phyloP scores from a whole-genome alignment of 2,329 filamentous ascomycete species.

The Pestalotiopsis sp. region DNA sequence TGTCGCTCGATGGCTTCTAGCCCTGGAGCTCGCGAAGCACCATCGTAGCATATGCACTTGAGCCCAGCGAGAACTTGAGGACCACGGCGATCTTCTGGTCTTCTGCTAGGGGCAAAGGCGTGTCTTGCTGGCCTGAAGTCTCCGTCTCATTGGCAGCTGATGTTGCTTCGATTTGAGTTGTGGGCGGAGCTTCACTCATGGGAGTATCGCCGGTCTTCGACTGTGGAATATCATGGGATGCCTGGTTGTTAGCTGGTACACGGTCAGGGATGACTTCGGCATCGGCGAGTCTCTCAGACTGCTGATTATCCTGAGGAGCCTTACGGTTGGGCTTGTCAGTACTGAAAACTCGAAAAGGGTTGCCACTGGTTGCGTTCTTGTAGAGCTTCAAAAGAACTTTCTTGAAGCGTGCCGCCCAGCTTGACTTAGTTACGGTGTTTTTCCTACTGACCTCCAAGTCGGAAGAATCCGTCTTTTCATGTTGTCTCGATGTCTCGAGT shows the following conservation, averaged over 20 bases:
- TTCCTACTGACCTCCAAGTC: conserved; percentile 1
- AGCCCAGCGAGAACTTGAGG: conserved; percentile 31
- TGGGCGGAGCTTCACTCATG: not conserved
- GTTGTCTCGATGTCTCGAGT: not conserved
- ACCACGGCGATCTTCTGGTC: conserved; percentile 32
- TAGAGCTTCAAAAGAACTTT: conserved; percentile 8
- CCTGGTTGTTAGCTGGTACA: not conserved
- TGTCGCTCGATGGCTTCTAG: conserved; percentile 2
- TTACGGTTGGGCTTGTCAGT: not conserved
- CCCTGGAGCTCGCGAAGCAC: conserved; percentile 34
- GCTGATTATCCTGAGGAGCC: not conserved
- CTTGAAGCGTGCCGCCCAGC: not conserved
- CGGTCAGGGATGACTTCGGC: not conserved
- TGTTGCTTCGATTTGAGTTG: not conserved
- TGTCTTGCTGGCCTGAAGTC: not conserved
- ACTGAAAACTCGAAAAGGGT: not conserved
- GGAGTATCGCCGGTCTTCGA: not conserved
- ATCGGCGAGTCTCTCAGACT: not conserved
- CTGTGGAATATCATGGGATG: not conserved
- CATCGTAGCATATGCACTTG: conserved; percentile 35
- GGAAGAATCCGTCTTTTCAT: not conserved
- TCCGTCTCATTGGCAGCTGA: not conserved
- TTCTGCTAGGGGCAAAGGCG: not conserved
- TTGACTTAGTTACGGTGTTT: not conserved
- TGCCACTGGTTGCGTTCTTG: not conserved